Percentiles rank a stretch among this genome's conserved stretches.
Evolutionary conservation across 176 grass and related monocot species (phyloP).

Genomic region (Elymus sibiricus): DNA sequence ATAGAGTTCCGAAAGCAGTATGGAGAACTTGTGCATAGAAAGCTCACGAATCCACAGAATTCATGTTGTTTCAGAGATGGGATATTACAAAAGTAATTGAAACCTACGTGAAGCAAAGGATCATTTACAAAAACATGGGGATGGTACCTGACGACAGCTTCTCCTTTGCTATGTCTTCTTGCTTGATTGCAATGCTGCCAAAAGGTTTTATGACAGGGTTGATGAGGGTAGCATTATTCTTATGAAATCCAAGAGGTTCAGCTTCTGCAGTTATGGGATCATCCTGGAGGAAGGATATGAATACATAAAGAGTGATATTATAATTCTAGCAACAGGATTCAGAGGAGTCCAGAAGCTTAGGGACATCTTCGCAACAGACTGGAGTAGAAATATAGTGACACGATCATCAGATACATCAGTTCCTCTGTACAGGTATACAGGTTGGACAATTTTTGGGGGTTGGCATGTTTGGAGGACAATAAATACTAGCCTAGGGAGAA

Average conservation of each 20-base stretch:
- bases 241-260: conserved; percentile 62
- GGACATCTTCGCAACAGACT: conserved; percentile 57
- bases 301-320: conserved; percentile 48
- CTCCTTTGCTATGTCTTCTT: conserved; percentile 53
- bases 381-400: conserved; percentile 53
- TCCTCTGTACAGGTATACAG: conserved; percentile 73
- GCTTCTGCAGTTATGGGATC: conserved; percentile 59
- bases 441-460: not conserved
- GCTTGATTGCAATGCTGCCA: conserved; percentile 64
- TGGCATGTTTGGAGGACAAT: conserved; percentile 1
- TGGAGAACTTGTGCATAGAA: not conserved
- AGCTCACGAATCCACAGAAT: not conserved
- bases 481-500: not conserved
- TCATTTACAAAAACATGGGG: conserved; percentile 66
- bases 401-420: conserved; percentile 49
- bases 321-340: conserved; percentile 88
- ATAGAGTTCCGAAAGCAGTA: not conserved
- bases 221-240: conserved; percentile 78
- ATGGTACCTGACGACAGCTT: conserved; percentile 95
- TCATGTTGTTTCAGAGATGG: conserved; percentile 66
- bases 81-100: conserved; percentile 53
- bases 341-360: conserved; percentile 81
- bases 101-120: conserved; percentile 48
- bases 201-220: conserved; percentile 68
- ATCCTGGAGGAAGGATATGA: conserved; percentile 49